phyloP scores from a whole-genome alignment of 2,329 filamentous ascomycete species.

The Ceratocystis harringtonii region DNA sequence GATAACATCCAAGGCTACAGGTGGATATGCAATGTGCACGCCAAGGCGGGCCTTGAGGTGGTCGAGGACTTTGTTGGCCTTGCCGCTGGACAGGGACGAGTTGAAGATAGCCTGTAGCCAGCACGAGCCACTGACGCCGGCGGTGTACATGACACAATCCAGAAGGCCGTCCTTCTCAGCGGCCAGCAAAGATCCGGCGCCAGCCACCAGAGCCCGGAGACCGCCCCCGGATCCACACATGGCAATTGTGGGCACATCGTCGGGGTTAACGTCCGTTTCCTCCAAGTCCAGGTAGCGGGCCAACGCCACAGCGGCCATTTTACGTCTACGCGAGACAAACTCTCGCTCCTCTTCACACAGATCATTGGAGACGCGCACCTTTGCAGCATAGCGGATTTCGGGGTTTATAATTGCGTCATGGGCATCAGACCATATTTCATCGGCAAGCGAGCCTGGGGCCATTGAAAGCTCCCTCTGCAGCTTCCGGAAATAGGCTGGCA shows the following conservation, averaged over 20 bases:
- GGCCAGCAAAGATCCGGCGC: conserved; percentile 70
- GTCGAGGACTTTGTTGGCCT: conserved; percentile 55
- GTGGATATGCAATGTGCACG: conserved; percentile 85
- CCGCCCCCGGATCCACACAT: conserved; percentile 92
- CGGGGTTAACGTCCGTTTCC: conserved; percentile 70
- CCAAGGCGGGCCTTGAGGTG: conserved; percentile 76
- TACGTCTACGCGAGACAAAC: conserved; percentile 55
- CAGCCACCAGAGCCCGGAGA: conserved; percentile 75
- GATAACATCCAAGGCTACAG: conserved; percentile 63
- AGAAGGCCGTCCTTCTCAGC: conserved; percentile 76
- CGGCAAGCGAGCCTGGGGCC: conserved; percentile 72
- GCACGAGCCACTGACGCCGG: conserved; percentile 88
- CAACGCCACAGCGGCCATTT: conserved; percentile 54
- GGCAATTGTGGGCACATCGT: conserved; percentile 85
- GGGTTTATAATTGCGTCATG: conserved; percentile 72
- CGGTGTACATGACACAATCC: conserved; percentile 88
- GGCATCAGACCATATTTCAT: conserved; percentile 87
- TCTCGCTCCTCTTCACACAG: conserved; percentile 71
- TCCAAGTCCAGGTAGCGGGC: conserved; percentile 68
- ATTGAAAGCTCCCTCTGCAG: conserved; percentile 78
- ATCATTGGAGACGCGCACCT: conserved; percentile 64
- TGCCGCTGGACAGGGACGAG: conserved; percentile 57
- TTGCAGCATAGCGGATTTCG: conserved; percentile 69
- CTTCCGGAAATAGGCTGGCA: conserved; percentile 67
- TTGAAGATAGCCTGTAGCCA: conserved; percentile 87